Percentiles rank a stretch among this genome's conserved stretches.
Conservation (phyloP, 164 flowering plant species). For the Sedum album region DNA sequence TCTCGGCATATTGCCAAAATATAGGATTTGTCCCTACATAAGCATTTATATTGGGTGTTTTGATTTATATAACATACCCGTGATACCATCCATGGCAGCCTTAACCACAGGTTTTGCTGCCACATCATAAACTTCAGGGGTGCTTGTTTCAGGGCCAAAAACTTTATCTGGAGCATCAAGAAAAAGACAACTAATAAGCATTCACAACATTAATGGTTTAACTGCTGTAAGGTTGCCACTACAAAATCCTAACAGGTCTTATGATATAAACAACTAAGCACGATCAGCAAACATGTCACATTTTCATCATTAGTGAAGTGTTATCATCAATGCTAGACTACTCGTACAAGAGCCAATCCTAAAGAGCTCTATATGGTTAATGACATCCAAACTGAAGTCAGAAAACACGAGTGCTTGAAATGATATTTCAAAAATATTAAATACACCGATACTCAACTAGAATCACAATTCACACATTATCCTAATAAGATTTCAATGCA, state of each 20-base stretch:
- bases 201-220: not conserved
- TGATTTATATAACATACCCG: slow-evolving; percentile 40
- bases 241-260: not conserved
- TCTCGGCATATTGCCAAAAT: not conserved
- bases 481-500: not conserved
- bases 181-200: not conserved
- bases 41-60: not conserved
- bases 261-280: not conserved
- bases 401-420: not conserved
- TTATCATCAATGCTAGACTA: not conserved
- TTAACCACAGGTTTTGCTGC: slow-evolving; percentile 93
- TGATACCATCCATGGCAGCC: slow-evolving; percentile 96
- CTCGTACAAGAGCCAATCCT: not conserved
- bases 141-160: slow-evolving; percentile 62
- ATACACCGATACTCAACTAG: not conserved
- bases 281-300: not conserved
- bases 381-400: not conserved
- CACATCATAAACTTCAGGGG: slow-evolving; percentile 84
- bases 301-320: not conserved
- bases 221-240: not conserved
- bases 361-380: not conserved
- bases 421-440: too few relatives aligned
- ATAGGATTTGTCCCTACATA: not conserved
- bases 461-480: not conserved
- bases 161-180: slow-evolving; percentile 51